Evolutionary conservation across 352 stramenopile genomes (phyloP).

Genomic region (Phytopythium delawarense): DNA sequence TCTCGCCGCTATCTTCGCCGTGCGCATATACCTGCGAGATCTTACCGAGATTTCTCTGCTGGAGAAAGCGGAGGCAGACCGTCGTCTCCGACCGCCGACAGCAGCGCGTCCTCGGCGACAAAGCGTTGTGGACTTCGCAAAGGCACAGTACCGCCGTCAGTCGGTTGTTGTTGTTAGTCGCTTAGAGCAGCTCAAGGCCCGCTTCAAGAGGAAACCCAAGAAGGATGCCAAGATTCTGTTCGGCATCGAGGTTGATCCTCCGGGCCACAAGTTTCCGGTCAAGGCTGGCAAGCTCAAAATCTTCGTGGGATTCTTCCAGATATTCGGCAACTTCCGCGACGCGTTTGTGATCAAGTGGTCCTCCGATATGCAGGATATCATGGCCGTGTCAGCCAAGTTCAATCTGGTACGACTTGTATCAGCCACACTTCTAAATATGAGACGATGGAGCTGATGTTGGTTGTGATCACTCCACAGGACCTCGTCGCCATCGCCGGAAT

Average conservation of each 20-base stretch:
- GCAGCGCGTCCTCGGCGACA: slow-evolving; percentile 10
- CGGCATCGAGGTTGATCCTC: slow-evolving; percentile 47
- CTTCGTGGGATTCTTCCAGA: slow-evolving; percentile 78
- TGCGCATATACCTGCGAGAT: slow-evolving; percentile 55
- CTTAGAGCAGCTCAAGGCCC: slow-evolving; percentile 27
- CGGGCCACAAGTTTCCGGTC: slow-evolving; percentile 39
- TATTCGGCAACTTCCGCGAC: slow-evolving; percentile 73
- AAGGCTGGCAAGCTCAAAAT: slow-evolving; percentile 77
- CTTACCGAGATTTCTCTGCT: slow-evolving; percentile 58
- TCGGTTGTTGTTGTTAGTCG: slow-evolving; percentile 15
- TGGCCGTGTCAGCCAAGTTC: slow-evolving; percentile 64
- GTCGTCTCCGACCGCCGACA: slow-evolving; percentile 29
- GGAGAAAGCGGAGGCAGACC: slow-evolving; percentile 56
- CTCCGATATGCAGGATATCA: slow-evolving; percentile 43
- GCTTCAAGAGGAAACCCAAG: slow-evolving; percentile 18
- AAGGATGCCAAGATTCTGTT: slow-evolving; percentile 42
- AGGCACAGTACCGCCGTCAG: slow-evolving; percentile 19
- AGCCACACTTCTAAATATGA: neutral
- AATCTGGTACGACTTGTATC: slow-evolving; percentile 42
- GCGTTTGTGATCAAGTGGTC: slow-evolving; percentile 72
- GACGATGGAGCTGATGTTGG: neutral
- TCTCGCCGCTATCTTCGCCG: slow-evolving; percentile 22
- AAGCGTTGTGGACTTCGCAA: slow-evolving; percentile 19
- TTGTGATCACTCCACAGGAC: slow-evolving; percentile 31
- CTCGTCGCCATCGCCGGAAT: slow-evolving; percentile 65